Percentiles rank a stretch among this genome's conserved stretches.
Evolutionary conservation across 2,329 filamentous ascomycete genomes (phyloP).

Genomic region (Fusarium luffae): DNA sequence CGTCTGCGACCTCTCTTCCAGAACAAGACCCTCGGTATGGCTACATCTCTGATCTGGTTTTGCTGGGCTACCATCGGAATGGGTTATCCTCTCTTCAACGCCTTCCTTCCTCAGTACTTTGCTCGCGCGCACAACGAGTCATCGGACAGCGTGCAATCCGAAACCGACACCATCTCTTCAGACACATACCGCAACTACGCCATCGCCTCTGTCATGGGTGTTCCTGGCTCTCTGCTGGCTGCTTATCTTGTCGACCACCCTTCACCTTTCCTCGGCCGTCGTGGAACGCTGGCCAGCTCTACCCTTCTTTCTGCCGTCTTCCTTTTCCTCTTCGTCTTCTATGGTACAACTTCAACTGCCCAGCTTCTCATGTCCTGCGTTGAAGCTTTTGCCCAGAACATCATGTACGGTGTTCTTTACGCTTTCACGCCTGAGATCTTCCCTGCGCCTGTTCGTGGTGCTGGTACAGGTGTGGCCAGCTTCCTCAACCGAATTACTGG

Average conservation of each 20-base stretch:
- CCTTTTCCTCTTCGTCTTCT: constrained; percentile 73
- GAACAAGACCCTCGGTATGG: constrained; percentile 61
- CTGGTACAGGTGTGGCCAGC: constrained; percentile 77
- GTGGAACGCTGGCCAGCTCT: constrained; percentile 75
- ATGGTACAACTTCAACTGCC: constrained; percentile 64
- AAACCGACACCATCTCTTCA: constrained; percentile 54
- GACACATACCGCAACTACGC: constrained; percentile 82
- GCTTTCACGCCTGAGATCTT: constrained; percentile 83
- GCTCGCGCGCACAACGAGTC: constrained; percentile 62
- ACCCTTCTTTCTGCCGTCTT: constrained; percentile 75
- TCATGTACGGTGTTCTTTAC: constrained; percentile 82
- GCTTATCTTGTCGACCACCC: constrained; percentile 76
- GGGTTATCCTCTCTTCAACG: constrained; percentile 89
- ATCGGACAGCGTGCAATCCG: constrained; percentile 44
- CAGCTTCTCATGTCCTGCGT: constrained; percentile 75
- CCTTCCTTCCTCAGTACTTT: constrained; percentile 89
- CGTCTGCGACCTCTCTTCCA: constrained; percentile 75
- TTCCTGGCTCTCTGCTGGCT: constrained; percentile 80
- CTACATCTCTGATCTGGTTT: constrained; percentile 75
- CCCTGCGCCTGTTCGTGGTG: constrained; percentile 76
- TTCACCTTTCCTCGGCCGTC: constrained; percentile 73
- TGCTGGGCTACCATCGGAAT: constrained; percentile 86
- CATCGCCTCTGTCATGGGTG: constrained; percentile 80
- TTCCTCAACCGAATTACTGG: constrained; percentile 77
- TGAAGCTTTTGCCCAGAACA: constrained; percentile 78